Percentiles rank a stretch among this genome's conserved stretches.
Conservation (phyloP, 2,329 filamentous ascomycete species). For the Exserohilum rostratum region DNA sequence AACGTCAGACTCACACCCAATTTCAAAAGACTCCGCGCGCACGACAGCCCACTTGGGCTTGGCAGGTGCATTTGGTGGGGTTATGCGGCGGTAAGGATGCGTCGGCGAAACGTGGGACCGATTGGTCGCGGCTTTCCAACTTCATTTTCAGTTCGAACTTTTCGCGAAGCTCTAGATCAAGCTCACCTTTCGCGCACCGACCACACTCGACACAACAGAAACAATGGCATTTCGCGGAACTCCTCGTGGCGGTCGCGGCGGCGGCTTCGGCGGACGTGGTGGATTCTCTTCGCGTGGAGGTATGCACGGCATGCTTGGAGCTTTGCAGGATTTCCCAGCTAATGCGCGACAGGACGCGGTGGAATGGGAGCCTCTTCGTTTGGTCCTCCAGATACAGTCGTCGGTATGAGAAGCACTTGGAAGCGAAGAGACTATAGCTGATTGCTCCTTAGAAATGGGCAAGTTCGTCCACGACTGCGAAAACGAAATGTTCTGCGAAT, state of each 20-base stretch:
- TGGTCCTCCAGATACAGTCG: constrained; percentile 53
- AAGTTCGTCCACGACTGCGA: constrained; percentile 93
- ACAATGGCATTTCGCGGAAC: constrained; percentile 68
- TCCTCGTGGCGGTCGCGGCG: constrained; percentile 47
- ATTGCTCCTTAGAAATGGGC: constrained; percentile 77
- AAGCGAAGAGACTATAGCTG: constrained; percentile 18
- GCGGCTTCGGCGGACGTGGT: constrained; percentile 60
- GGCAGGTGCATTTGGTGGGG: constrained; percentile 34
- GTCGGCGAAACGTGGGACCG: constrained; percentile 34
- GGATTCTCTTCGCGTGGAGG: constrained; percentile 60
- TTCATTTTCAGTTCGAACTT: constrained; percentile 36
- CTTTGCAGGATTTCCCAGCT: constrained; percentile 33
- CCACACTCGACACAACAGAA: constrained; percentile 32
- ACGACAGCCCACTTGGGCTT: constrained; percentile 31
- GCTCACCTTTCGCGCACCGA: constrained; percentile 35
- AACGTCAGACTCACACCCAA: constrained; percentile 25
- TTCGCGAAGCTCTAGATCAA: constrained; percentile 34
- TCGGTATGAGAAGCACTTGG: constrained; percentile 38
- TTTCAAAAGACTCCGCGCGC: constrained; percentile 30
- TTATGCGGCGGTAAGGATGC: constrained; percentile 20
- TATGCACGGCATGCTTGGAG: constrained; percentile 29
- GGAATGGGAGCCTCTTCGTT: constrained; percentile 47
- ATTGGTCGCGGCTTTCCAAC: constrained; percentile 31
- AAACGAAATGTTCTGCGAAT: constrained; percentile 97
- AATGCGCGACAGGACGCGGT: constrained; percentile 45